Evolutionary conservation across 2,329 filamentous ascomycete species (phyloP).

Genomic region (Xylariaceae sp.): DNA sequence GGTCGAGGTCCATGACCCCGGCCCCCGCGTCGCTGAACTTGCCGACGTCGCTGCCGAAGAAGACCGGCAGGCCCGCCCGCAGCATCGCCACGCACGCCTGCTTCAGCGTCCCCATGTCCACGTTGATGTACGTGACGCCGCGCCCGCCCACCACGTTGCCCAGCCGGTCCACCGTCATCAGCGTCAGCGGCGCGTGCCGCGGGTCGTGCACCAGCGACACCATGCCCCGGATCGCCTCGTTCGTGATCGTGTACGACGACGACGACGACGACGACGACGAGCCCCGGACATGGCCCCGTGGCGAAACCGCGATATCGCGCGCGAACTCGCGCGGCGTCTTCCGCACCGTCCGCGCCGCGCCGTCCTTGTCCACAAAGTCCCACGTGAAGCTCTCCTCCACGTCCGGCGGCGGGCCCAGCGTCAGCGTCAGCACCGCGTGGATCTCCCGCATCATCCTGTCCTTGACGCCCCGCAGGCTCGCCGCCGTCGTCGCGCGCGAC

Average conservation of each 20-base stretch:
- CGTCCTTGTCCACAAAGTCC: slow-evolving; percentile 70
- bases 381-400: slow-evolving; percentile 69
- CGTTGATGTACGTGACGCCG: slow-evolving; percentile 77
- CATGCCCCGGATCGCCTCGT: slow-evolving; percentile 60
- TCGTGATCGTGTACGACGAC: slow-evolving; percentile 37
- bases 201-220: slow-evolving; percentile 86
- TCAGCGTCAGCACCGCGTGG: slow-evolving; percentile 74
- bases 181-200: slow-evolving; percentile 66
- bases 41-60: slow-evolving; percentile 86
- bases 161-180: slow-evolving; percentile 72
- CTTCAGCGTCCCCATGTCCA: slow-evolving; percentile 67
- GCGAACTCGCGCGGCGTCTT: slow-evolving; percentile 70
- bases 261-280: too few species aligned
- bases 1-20: slow-evolving; percentile 75
- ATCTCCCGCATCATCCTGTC: slow-evolving; percentile 75
- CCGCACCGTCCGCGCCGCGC: slow-evolving; percentile 57
- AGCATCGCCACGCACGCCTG: slow-evolving; percentile 72
- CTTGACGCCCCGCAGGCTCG: slow-evolving; percentile 50
- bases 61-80: slow-evolving; percentile 71
- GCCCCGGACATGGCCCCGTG: neutral
- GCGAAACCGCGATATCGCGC: slow-evolving; percentile 50
- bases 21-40: slow-evolving; percentile 66
- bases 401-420: slow-evolving; percentile 73
- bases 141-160: slow-evolving; percentile 78
- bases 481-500: slow-evolving; percentile 30